Evolutionary conservation across 2,329 filamentous ascomycete species (phyloP), one percentile per base, ranked within the genome.

Genomic region (Fusarium verrucosum): DNA sequence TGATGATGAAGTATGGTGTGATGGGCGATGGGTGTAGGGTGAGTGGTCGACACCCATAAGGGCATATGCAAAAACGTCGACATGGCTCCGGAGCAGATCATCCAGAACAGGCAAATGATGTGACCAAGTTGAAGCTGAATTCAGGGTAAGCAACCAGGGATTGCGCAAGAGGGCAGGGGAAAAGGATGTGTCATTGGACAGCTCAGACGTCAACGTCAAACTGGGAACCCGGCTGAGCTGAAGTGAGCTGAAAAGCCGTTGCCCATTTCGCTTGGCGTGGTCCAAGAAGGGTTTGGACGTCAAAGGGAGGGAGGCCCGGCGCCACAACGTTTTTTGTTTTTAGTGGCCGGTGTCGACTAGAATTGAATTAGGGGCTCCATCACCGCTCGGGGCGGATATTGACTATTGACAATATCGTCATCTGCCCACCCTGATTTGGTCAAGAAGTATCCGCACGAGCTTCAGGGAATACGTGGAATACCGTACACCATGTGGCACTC

Each of bases 181-280:
- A n/a, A 14, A 16, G 26, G 20, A 19, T 9, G 14, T 44, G 20
- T 53, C 42, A 70, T 69, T 70, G 65, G 66, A 30, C 38, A 49
- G 56, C 30, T 26, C 26, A 47, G 36, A 37, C 35, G 42, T 57
- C 58, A 62, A n/a, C n/a, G n/a, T n/a, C n/a, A n/a, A n/a, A 62
- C 42, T 47, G 50, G 62, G 57, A 58, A 55, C 44, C 47, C 49
- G 70, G 67, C 67, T 69, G 67, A 69, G 68, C 60, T 62, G 68
- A n/a, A n/a, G n/a, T n/a, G n/a, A 71, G 68, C 68, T 70, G 69
- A 71, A 69, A 70, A 71, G 69, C 69, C 69, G 69, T 71, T 71
- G 58, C 45, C 53, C 46, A 44, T 61, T 50, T 59, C 57, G 53
- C 68, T 70, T 70, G 60, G 66, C 58, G 45, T 46, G 32, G 41